Percentiles rank a stretch among this genome's conserved stretches.
These are phyloP conservation scores for Arctium minus DNA, from an alignment of 129 eudicot species.

Conservation along the genomic window DNA sequence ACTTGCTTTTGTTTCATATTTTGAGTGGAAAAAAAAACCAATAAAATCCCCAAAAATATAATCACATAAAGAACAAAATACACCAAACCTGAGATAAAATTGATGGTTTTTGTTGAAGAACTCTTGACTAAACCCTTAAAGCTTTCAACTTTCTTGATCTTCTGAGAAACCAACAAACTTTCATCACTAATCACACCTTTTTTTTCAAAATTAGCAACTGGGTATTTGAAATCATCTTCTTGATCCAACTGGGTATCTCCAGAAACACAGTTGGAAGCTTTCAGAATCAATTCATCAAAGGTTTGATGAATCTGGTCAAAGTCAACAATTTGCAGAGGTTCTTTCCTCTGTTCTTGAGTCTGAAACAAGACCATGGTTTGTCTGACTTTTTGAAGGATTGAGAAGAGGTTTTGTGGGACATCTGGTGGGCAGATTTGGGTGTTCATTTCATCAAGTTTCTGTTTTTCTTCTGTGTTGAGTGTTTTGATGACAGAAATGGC, in stretches of 20 bases:
- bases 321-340: slow-evolving; percentile 57
- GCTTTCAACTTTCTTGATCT: slow-evolving; percentile 29
- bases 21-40: not conserved
- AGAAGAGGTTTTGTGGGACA: slow-evolving; percentile 49
- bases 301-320: slow-evolving; percentile 48
- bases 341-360: slow-evolving; percentile 66
- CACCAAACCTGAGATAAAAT: slow-evolving; percentile 49
- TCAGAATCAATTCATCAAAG: slow-evolving; percentile 61
- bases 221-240: slow-evolving; percentile 24
- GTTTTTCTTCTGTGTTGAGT: slow-evolving; percentile 39
- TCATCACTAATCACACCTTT: slow-evolving; percentile 34
- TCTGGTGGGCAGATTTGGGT: slow-evolving; percentile 37
- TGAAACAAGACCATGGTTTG: slow-evolving; percentile 47
- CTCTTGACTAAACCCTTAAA: slow-evolving; percentile 34
- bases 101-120: slow-evolving; percentile 27
- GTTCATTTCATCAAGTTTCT: slow-evolving; percentile 47
- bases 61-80: not conserved
- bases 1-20: not conserved
- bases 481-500: slow-evolving; percentile 61
- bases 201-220: slow-evolving; percentile 26
- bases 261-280: slow-evolving; percentile 61
- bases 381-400: slow-evolving; percentile 53
- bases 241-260: slow-evolving; percentile 40
- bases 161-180: slow-evolving; percentile 23
- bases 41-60: not conserved